Conservation (phyloP, 441 rosid genomes). For the Arabidopsis hybrid region DNA sequence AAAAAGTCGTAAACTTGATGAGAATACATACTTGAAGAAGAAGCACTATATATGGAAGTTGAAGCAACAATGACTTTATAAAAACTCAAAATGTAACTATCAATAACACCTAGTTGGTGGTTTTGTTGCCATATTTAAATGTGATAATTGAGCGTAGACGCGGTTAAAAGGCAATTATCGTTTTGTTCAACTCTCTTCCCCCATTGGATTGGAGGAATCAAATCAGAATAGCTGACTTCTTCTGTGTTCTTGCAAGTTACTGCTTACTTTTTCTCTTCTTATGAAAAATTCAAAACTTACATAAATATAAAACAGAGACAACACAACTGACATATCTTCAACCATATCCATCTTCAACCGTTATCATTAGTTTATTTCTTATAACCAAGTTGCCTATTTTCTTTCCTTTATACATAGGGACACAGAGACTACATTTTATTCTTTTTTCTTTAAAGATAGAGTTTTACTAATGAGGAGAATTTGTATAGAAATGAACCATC, state of each 20-base stretch:
- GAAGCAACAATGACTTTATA: neutral
- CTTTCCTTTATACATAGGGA: neutral
- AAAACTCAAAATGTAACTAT: constrained; percentile 22
- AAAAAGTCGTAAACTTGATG: constrained; percentile 19
- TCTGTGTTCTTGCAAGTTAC: constrained; percentile 22
- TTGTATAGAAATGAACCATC: constrained; percentile 3
- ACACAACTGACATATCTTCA: constrained; percentile 8
- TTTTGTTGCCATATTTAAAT: constrained; percentile 13
- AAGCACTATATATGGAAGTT: constrained; percentile 26
- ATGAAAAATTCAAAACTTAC: constrained; percentile 20
- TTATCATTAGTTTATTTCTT: constrained; percentile 8
- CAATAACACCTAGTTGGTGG: constrained; percentile 14
- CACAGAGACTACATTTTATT: neutral
- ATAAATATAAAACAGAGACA: neutral
- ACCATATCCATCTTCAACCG: constrained; percentile 8
- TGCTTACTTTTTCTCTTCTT: constrained; percentile 5
- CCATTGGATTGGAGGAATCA: constrained; percentile 4
- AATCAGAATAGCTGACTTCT: constrained; percentile 13
- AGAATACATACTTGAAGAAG: constrained; percentile 2
- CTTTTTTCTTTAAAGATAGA: neutral
- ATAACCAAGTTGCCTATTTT: constrained; percentile 6
- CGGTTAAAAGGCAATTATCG: constrained; percentile 11
- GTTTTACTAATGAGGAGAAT: neutral
- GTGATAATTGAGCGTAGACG: neutral
- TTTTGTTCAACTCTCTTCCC: constrained; percentile 26